These are phyloP conservation scores for Solanum hybrid DNA, from an alignment of 305 asterid genomes.

Conservation along the genomic window DNA sequence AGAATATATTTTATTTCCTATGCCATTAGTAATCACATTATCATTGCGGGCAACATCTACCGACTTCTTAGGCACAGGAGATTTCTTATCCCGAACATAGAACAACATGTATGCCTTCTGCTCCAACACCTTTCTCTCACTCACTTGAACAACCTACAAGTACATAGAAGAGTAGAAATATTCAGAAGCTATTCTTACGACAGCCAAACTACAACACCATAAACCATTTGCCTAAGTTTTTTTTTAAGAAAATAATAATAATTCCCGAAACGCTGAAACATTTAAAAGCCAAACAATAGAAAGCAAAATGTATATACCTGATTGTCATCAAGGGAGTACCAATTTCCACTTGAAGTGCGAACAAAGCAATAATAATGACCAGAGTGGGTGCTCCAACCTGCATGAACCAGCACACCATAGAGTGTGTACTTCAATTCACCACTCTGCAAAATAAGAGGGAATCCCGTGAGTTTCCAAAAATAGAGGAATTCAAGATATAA, in stretches of 20 bases:
- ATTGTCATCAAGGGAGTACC: slow-evolving; percentile 97
- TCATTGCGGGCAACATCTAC: slow-evolving; percentile 37
- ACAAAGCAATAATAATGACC: slow-evolving; percentile 98
- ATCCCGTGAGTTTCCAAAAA: neutral
- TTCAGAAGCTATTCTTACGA: neutral
- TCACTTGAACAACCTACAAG: slow-evolving; percentile 78
- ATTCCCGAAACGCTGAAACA: neutral
- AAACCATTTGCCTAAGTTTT: neutral
- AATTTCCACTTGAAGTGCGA: slow-evolving; percentile 95
- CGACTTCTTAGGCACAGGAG: slow-evolving; percentile 33
- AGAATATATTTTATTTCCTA: slow-evolving; percentile 31
- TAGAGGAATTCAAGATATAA: neutral
- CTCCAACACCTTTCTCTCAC: slow-evolving; percentile 67
- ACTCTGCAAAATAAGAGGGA: slow-evolving; percentile 41
- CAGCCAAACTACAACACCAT: slow-evolving; percentile 4
- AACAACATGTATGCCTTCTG: slow-evolving; percentile 97
- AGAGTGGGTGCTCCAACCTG: slow-evolving; percentile 95
- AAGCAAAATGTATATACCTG: slow-evolving; percentile 37
- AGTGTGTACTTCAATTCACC: slow-evolving; percentile 85
- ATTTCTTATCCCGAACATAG: slow-evolving; percentile 67
- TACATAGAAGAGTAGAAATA: slow-evolving; percentile 4
- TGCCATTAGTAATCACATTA: slow-evolving; percentile 28
- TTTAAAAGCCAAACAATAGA: neutral
- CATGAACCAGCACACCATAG: slow-evolving; percentile 96
- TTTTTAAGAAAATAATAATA: neutral